Evolutionary conservation across 306 rosid species (phyloP), one percentile per base, ranked within the genome.

Genomic region (Argentina anserina): DNA sequence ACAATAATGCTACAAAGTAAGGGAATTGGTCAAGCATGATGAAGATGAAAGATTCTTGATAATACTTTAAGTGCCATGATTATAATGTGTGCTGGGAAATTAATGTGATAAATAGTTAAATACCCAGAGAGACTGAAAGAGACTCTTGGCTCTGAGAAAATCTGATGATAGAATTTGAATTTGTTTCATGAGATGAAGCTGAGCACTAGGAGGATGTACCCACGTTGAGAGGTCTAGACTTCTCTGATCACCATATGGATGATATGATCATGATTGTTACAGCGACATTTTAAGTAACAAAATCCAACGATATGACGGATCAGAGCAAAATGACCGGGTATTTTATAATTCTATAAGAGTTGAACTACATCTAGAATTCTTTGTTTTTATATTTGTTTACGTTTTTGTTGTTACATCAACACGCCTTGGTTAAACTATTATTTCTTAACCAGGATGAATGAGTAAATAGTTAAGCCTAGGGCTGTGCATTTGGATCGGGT

Each of bases 61-160:
- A 17, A 31, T 31, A 39, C 1, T 9, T 36, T n/a, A 13, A 9
- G 6, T 59, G 20, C 12, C 45, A 31, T 37, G 50, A 52, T 60
- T 58, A 66, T 28, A 77, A 73, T 61, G 64, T 58, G 21, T 17
- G 41, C 7, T 1, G 33, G 28, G 21, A 47, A 46, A 46, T 2
- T 4, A 17, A 39, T 53, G 50, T 20, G 58, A 36, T 31, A 66
- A 46, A 43, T 31, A 60, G 58, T 26, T 31, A 66, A 46, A 43
- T 31, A 60, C 65, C 65, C 65, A 40, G 68, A 47, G 10, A 67
- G 71, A n/a, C n/a, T n/a, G n/a, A n/a, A n/a, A 40, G 67, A 73
- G 33, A 18, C 61, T 8, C 20, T 23, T 43, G 77, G 73, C 2
- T 25, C 34, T 23, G 4, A 60, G 21, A 59, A 6, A 15, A 13